Evolutionary conservation across 306 rosid species (phyloP), one percentile per base, ranked within the genome.

Genomic region (Trifolium pratense): DNA sequence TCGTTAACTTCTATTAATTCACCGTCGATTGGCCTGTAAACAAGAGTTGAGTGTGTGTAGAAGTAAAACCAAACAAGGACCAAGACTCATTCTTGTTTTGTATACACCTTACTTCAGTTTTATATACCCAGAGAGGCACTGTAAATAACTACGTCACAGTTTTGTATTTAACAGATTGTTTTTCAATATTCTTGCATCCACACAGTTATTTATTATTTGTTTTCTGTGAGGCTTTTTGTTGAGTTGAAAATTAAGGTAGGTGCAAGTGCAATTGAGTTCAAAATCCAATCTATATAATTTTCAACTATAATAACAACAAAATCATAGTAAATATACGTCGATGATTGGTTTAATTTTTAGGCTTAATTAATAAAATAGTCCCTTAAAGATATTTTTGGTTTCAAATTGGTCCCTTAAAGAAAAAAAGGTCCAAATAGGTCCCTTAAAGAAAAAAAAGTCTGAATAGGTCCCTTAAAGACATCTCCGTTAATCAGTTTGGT

Each of bases 71-170:
- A 21, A 56, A 23, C 62, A 11, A 56, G 16, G 16, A 69, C 42
- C 43, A 59, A 68, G 73, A 58, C 70, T 70, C 69, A 23, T 34
- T 71, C 46, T 46, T 67, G 57, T 76, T 78, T 36, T 78, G 84
- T 85, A 81, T 81, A 76, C 84, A 72, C 75, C 53, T 45, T 65
- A 72, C 82, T 14, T 53, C 59, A 75, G 77, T 84, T 72, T 42
- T 82, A 81, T 84, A 66, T 79, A 75, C 79, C 60, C 71, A 21
- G 70, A 81, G 55, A 77, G 82, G 82, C 52, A 69, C 60, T 86
- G 91, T 89, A 90, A 71, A 89, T 84, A 79, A 62, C 69, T 39
- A 46, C 64, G 25, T 71, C 25, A 75, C 62, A 63, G 62, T 75
- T 69, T 70, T 81, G 42, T 77, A 31, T 68, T 36, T 70, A 70